Base-by-base conservation (phyloP, 805 yeast genomes). In the Nakazawaea holstii region DNA sequence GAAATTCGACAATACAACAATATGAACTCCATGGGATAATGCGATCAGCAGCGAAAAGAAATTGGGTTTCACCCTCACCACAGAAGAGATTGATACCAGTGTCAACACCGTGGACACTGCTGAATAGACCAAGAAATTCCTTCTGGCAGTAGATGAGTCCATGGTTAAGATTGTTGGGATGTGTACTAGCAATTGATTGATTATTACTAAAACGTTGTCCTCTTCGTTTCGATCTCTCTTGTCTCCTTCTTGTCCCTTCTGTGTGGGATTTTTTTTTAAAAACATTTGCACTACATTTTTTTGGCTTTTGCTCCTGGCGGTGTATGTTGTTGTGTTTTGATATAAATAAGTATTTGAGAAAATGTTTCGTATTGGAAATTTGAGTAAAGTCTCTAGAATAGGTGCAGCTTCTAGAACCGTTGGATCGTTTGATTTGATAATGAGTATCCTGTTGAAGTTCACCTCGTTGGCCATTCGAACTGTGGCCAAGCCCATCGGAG, bases 401-500 rank as follows among this genome's bases (percentile, higher is more conserved):
- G 47, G 42, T 13, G 10, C 9, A 2, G 42, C 35, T 15, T 9
- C 35, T 11, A 44, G 43, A 35, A 14, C 43, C 27, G 48, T 45
- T 14, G 48, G 48, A 6, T 33, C 43, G 6, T 39, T 45, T 28
- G 48, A 45, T 39, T 40, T 40, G 32, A 85, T 87, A 94, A 86
- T 92, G 67, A 79, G 85, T 26, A 75, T 87, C 33, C 89, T 91
- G 8, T 71, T 87, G 42, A 87, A 87, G 60, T 66, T 87, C 54
- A 79, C 88, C 9, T 76, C 91, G 24, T 73, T 87, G 46, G 72
- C 86, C 46, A 77, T 87, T 6, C 66, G 91, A 52, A 87, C 92
- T 33, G 69, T 87, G 38, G 84, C 95, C 33, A 87, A 84, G 60
- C 96, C 96, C 1, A 73, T 87, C 29, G 88, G 92, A 3, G 74